Conservation (phyloP, 129 eudicot species). For the Ambrosia trifida region DNA sequence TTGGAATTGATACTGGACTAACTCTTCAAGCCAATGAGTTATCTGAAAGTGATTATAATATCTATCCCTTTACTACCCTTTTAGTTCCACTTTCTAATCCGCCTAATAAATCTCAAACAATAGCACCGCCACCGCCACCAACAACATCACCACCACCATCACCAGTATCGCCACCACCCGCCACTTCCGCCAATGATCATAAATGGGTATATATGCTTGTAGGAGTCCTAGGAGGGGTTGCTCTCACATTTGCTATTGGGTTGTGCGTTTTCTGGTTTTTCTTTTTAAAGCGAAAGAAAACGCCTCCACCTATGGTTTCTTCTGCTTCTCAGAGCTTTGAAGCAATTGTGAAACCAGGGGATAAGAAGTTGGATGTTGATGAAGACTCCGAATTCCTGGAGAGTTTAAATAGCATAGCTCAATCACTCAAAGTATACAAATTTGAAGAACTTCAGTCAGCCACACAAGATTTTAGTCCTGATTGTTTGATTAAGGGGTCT, state of each 20-base stretch:
- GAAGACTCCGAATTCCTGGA: conserved; percentile 52
- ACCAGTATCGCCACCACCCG: conserved; percentile 27
- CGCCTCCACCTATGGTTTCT: conserved; percentile 27
- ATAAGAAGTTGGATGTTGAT: conserved; percentile 47
- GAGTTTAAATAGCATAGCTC: conserved; percentile 63
- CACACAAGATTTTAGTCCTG: conserved; percentile 62
- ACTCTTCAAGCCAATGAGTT: conserved; percentile 64
- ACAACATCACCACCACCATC: conserved; percentile 42
- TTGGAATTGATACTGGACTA: conserved; percentile 43
- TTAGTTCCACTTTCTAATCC: conserved; percentile 57
- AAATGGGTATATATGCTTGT: conserved; percentile 57
- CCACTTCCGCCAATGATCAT: conserved; percentile 35
- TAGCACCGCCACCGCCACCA: conserved; percentile 57
- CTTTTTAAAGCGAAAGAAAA: conserved; percentile 31
- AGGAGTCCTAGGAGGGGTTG: conserved; percentile 65
- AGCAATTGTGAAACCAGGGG: conserved; percentile 47
- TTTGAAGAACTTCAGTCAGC: conserved; percentile 62
- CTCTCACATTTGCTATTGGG: conserved; percentile 32
- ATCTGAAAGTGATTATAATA: conserved; percentile 37
- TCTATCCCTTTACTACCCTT: conserved; percentile 73
- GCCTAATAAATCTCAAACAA: conserved; percentile 47
- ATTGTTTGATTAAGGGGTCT: conserved; percentile 63
- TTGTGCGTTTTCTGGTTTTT: conserved; percentile 43
- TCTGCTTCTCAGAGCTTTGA: conserved; percentile 58
- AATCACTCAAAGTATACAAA: conserved; percentile 66